Conservation (phyloP, 2,329 filamentous ascomycete genomes). For the Fusarium dlaminii region DNA sequence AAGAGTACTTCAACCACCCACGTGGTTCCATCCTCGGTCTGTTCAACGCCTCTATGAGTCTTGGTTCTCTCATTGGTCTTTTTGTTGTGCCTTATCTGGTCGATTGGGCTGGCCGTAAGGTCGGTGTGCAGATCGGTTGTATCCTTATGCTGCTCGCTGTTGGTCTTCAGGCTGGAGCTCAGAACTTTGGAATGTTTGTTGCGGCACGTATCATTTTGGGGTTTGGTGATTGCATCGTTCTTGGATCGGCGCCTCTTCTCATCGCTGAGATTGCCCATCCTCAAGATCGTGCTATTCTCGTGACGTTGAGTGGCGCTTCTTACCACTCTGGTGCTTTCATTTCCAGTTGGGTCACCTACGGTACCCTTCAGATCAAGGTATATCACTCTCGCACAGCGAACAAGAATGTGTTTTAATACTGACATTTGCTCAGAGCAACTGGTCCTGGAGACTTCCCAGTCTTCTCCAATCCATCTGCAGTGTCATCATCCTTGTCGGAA, state of each 20-base stretch:
- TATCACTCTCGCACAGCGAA: accelerated
- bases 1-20: constrained; percentile 23
- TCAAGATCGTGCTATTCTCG: constrained; percentile 16
- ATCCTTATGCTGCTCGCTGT: constrained; percentile 16
- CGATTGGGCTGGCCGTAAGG: constrained; percentile 16
- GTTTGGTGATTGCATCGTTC: constrained; percentile 7
- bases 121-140: constrained; percentile 14
- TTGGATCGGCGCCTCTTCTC: constrained; percentile 7
- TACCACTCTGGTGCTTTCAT: constrained; percentile 16
- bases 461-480: constrained; percentile 21
- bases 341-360: constrained; percentile 13
- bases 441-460: constrained; percentile 8
- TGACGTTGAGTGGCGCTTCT: constrained; percentile 1
- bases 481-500: constrained; percentile 12
- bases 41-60: constrained; percentile 26
- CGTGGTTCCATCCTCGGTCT: constrained; percentile 10
- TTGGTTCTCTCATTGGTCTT: constrained; percentile 22
- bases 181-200: constrained; percentile 28
- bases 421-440: background rate
- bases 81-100: constrained; percentile 26
- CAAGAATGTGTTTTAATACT: background rate
- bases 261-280: constrained; percentile 9
- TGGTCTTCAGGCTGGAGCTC: constrained; percentile 9
- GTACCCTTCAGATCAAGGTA: constrained; percentile 15
- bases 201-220: constrained; percentile 18